Evolutionary conservation across 2,329 filamentous ascomycete genomes (phyloP).

Genomic region (Endocalyx cinctus): DNA sequence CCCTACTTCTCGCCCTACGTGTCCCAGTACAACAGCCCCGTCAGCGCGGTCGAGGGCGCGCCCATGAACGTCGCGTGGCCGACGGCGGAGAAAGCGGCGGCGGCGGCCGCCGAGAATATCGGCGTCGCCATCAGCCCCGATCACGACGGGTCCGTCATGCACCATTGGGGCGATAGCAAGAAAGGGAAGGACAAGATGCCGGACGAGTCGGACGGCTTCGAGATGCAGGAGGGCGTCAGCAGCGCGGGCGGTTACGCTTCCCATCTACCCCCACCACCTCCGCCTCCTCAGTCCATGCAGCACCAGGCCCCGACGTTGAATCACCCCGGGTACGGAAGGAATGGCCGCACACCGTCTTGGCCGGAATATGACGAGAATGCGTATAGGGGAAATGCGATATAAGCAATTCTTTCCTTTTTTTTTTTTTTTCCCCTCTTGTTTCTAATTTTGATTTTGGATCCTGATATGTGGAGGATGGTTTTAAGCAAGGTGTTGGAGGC

Average conservation of each 20-base stretch:
- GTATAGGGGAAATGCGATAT: not conserved
- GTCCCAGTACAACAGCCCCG: constrained; percentile 55
- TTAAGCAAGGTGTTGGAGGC: not conserved
- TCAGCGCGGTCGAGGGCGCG: constrained; percentile 39
- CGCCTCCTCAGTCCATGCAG: too few species aligned
- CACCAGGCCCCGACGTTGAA: constrained; percentile 37
- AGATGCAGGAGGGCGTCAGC: constrained; percentile 42
- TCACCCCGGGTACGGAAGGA: constrained; percentile 43
- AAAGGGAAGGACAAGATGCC: constrained; percentile 36
- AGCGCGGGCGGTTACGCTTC: constrained; percentile 22
- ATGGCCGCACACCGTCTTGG: constrained; percentile 13
- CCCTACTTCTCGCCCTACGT: constrained; percentile 57
- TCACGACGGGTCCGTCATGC: constrained; percentile 21
- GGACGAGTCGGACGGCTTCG: constrained; percentile 36
- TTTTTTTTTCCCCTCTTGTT: too few species aligned
- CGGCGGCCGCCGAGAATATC: constrained; percentile 30
- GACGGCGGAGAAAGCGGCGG: constrained; percentile 20
- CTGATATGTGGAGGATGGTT: too few species aligned
- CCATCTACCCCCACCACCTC: constrained; percentile 12
- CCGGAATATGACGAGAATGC: not conserved
- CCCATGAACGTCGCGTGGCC: constrained; percentile 33
- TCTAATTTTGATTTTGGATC: too few species aligned
- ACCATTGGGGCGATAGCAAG: constrained; percentile 25
- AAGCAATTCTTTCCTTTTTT: constrained; percentile 1
- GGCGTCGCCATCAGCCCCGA: constrained; percentile 41